Base-by-base conservation (phyloP, 2,329 filamentous ascomycete species). In the Venturia oleaginea region DNA sequence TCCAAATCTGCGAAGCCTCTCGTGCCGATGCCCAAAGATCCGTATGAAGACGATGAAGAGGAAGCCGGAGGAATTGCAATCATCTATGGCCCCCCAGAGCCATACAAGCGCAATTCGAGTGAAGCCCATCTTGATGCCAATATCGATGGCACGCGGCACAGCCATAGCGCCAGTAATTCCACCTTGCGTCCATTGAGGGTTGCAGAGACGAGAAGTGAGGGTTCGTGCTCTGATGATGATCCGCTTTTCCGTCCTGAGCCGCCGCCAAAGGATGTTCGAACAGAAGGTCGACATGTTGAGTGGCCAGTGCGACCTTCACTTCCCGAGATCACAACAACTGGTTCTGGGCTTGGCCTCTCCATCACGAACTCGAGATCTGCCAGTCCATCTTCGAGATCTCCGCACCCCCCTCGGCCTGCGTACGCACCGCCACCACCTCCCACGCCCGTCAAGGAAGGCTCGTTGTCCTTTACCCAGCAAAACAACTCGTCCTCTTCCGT, bases 391-490 rank as follows among this genome's bases (percentile, higher is more conserved):
- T 51, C 51, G 17, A 24, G 30, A 37, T 71, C 71, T 67, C 72
- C 74, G 6, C 72, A 73, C 46, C 76, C 78, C 37, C 76, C 77
- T 6, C 67, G 74, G 11, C 78, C 80, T n/a, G 73, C 73, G 40
- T 72, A 80, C 64, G 76, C 78, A 55, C 79, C 79, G 42, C 79
- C 79, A 38, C 79, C 79, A 5, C 79, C 78, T 7, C 78, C 79
- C 10, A 57, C 51, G 6, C 51, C 51, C 17, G 27, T 46, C 59
- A 46, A 61, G 59, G 59, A 61, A 37, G 32, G 34, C 15, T 4
- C 22, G 2, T n/a, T 57, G 27, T 57, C 51, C 17, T 57, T 57
- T 34, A 57, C 66, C 17, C 65, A 68, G 34, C 68, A 68, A 42
- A 69, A 69, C 61, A 67, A 65, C 27, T 57, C 51, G 66, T 71